phyloP scores from a whole-genome alignment of 192 early-diverging fungal species.

The Allomyces macrogynus region DNA sequence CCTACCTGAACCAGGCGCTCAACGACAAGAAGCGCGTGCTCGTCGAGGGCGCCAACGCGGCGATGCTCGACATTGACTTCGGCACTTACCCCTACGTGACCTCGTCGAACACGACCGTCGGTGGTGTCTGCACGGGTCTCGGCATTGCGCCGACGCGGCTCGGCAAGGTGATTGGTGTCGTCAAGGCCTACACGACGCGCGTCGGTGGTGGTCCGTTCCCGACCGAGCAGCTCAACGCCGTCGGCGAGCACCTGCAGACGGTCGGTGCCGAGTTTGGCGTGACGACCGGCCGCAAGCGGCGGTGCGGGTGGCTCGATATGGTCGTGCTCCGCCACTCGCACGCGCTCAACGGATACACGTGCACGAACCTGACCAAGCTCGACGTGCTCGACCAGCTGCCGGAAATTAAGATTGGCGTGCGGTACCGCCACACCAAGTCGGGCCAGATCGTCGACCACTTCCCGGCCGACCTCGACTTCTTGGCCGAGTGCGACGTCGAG shows the following conservation, averaged over 20 bases:
- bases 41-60: constrained; percentile 93
- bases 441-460: constrained; percentile 60
- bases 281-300: constrained; percentile 83
- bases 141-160: constrained; percentile 74
- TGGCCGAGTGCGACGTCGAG: constrained; percentile 58
- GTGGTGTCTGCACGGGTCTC: constrained; percentile 88
- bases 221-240: constrained; percentile 69
- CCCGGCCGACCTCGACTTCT: constrained; percentile 67
- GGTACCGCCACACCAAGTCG: constrained; percentile 42
- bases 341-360: constrained; percentile 89
- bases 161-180: constrained; percentile 69
- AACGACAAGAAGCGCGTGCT: constrained; percentile 50
- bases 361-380: constrained; percentile 87
- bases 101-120: constrained; percentile 80
- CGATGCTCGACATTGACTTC: constrained; percentile 96
- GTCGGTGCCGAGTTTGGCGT: constrained; percentile 78
- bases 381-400: constrained; percentile 76
- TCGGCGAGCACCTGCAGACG: constrained; percentile 74
- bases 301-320: constrained; percentile 96
- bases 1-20: constrained; percentile 56
- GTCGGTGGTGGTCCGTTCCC: constrained; percentile 97
- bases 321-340: constrained; percentile 80
- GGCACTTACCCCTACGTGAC: constrained; percentile 98
- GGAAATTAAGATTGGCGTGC: constrained; percentile 81
- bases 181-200: constrained; percentile 97